A percentile compares a stretch with the other conserved stretches of the same genome.
phyloP scores from a whole-genome alignment of 306 rosid genomes.

The Quillaja saponaria region DNA sequence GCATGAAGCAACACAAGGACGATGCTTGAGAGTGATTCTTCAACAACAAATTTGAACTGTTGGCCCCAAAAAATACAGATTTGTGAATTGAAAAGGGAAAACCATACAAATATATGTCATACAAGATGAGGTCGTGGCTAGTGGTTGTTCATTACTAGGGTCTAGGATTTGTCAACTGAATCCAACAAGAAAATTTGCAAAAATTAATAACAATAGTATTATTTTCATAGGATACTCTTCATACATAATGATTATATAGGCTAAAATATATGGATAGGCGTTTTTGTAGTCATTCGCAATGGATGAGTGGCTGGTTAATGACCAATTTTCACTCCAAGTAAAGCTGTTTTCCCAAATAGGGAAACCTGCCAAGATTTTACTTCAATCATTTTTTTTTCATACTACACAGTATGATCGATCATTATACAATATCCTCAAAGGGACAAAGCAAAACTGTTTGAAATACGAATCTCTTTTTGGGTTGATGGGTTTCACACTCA shows the following conservation, averaged over 20 bases:
- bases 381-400: constrained; percentile 25
- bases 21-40: constrained; percentile 39
- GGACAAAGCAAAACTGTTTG: constrained; percentile 10
- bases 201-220: no score
- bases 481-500: constrained; percentile 39
- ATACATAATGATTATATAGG: no score
- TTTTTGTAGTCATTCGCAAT: no score
- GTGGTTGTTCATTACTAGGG: no score
- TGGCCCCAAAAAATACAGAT: constrained; percentile 4
- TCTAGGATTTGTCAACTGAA: no score
- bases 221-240: no score
- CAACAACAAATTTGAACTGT: constrained; percentile 31
- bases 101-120: no score
- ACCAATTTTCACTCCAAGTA: constrained; percentile 38
- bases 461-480: constrained; percentile 36
- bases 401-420: constrained; percentile 4
- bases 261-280: no score
- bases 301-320: no score
- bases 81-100: constrained; percentile 23
- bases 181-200: no score
- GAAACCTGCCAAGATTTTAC: constrained; percentile 45
- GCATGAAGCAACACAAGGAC: constrained; percentile 48
- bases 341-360: constrained; percentile 50
- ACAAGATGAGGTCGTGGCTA: no score
- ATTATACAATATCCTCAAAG: constrained; percentile 41